phyloP scores from a whole-genome alignment of 225 moss, liverwort and hornwort genomes.

The Ulota crispa region DNA sequence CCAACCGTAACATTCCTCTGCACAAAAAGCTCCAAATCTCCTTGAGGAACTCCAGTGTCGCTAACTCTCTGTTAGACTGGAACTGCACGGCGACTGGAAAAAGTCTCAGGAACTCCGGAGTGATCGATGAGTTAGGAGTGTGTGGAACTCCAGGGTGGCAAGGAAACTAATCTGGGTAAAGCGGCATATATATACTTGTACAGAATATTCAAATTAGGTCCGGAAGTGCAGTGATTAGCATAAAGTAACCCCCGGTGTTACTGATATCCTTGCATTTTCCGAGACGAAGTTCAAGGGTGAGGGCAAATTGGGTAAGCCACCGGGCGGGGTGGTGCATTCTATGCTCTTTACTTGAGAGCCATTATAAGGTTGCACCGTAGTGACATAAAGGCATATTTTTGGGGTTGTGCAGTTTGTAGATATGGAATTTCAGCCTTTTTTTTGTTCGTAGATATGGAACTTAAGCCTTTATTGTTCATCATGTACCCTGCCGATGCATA shows the following conservation, averaged over 20 bases:
- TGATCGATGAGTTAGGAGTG: neutral
- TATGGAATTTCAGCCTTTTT: neutral
- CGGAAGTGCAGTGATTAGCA: neutral
- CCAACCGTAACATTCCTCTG: conserved; percentile 10
- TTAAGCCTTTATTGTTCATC: neutral
- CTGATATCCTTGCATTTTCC: neutral
- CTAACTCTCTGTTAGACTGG: no score
- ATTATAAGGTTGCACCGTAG: neutral
- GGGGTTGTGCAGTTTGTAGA: neutral
- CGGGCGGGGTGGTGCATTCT: neutral
- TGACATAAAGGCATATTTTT: neutral
- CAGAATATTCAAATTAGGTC: neutral
- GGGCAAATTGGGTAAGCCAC: neutral
- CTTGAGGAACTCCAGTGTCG: no score
- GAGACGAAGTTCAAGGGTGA: neutral
- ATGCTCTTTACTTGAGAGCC: neutral
- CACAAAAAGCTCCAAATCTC: no score
- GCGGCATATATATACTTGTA: neutral
- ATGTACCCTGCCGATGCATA: neutral
- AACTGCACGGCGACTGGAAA: no score
- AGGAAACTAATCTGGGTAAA: neutral
- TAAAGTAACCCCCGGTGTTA: neutral
- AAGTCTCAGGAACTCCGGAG: neutral
- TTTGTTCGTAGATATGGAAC: neutral
- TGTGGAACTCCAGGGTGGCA: neutral